Conservation (phyloP, 352 stramenopile genomes). For the Globisporangium radiosum region DNA sequence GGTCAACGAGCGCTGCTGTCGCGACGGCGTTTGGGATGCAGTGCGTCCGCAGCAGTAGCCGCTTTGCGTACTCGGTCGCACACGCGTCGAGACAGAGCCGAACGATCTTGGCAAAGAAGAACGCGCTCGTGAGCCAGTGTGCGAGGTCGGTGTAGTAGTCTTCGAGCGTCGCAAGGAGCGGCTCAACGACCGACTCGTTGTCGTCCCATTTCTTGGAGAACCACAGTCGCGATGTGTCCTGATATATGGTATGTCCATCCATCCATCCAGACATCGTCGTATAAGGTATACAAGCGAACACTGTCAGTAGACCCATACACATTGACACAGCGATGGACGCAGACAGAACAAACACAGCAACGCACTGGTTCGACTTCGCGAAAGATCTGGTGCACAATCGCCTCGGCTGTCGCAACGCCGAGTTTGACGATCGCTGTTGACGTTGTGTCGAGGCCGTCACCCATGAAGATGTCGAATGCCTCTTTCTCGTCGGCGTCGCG, state of each 20-base stretch:
- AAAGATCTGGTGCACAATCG: slow-evolving; percentile 77
- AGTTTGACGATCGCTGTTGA: slow-evolving; percentile 80
- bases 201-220: slow-evolving; percentile 85
- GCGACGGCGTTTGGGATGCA: slow-evolving; percentile 37
- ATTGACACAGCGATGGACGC: background rate
- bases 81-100: slow-evolving; percentile 66
- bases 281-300: background rate
- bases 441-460: slow-evolving; percentile 61
- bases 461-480: slow-evolving; percentile 69
- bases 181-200: slow-evolving; percentile 64
- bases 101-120: slow-evolving; percentile 83
- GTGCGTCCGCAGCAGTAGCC: slow-evolving; percentile 49
- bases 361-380: slow-evolving; percentile 66
- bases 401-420: slow-evolving; percentile 50
- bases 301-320: no score
- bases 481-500: slow-evolving; percentile 67
- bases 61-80: slow-evolving; percentile 54
- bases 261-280: background rate
- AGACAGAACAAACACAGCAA: background rate
- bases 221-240: slow-evolving; percentile 72
- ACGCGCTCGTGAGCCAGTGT: slow-evolving; percentile 71
- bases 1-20: slow-evolving; percentile 40
- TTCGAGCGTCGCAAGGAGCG: slow-evolving; percentile 63
- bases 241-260: background rate
- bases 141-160: slow-evolving; percentile 73